Conservation (phyloP, 2,329 filamentous ascomycete species). For the Stagonosporopsis rhizophila region DNA sequence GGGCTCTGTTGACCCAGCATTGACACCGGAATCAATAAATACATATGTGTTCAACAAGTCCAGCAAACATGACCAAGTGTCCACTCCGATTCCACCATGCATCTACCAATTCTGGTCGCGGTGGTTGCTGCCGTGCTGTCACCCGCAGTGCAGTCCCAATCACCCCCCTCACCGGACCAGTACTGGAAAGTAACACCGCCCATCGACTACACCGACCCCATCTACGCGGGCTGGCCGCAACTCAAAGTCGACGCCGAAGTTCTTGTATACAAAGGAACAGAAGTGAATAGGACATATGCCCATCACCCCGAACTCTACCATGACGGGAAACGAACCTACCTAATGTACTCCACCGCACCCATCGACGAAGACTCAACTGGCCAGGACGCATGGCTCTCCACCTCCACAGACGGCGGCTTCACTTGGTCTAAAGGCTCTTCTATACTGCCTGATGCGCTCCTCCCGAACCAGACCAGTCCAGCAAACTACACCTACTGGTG, state of each 20-base stretch:
- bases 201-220: conserved; percentile 20
- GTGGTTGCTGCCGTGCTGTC: neutral
- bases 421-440: conserved; percentile 21
- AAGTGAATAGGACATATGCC: conserved; percentile 20
- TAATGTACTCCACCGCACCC: conserved; percentile 22
- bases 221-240: conserved; percentile 21
- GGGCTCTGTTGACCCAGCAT: neutral
- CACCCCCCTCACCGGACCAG: conserved; percentile 9
- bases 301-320: conserved; percentile 23
- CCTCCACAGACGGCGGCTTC: conserved; percentile 22
- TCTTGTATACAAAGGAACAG: conserved; percentile 21
- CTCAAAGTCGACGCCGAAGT: conserved; percentile 18
- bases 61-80: neutral
- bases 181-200: conserved; percentile 23
- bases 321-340: conserved; percentile 15
- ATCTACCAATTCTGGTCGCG: neutral
- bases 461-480: conserved; percentile 16
- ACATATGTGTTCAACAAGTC: neutral
- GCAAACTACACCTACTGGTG: conserved; percentile 27
- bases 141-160: neutral
- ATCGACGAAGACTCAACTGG: conserved; percentile 23
- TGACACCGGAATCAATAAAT: neutral
- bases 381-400: conserved; percentile 22
- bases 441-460: conserved; percentile 19
- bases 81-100: neutral